A percentile compares a stretch with the other conserved stretches of the same genome.
Evolutionary conservation across 176 grass and related monocot species (phyloP).

Genomic region (Oryza australiensis): DNA sequence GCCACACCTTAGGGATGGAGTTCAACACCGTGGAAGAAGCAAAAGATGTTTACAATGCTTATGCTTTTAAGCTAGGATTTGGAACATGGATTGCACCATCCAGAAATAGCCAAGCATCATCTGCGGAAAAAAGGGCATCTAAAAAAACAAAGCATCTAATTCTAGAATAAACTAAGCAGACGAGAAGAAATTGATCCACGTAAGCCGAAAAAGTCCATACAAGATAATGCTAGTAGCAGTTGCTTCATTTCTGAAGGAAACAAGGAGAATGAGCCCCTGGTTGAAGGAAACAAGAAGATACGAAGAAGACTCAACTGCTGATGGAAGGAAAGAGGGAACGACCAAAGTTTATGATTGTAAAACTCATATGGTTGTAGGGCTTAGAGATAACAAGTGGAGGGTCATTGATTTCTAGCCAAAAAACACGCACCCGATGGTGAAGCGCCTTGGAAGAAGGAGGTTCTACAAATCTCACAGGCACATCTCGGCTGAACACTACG

Average conservation of each 20-base stretch:
- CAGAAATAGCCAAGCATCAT: neutral
- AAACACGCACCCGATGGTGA: neutral
- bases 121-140: too few species aligned
- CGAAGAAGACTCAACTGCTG: neutral
- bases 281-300: neutral
- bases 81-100: neutral
- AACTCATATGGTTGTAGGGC: neutral
- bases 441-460: accelerated
- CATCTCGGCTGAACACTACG: neutral
- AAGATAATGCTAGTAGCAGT: too few species aligned
- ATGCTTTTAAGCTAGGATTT: neutral
- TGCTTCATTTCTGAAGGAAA: too few species aligned
- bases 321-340: neutral
- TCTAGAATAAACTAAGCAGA: too few species aligned
- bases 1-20: too few species aligned
- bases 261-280: neutral
- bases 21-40: too few species aligned
- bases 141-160: too few species aligned
- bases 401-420: neutral
- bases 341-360: neutral
- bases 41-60: too few species aligned
- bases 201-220: neutral
- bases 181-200: neutral
- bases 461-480: neutral
- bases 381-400: neutral